phyloP scores from a whole-genome alignment of 2,329 filamentous ascomycete genomes.

The Shiraia bambusicola region DNA sequence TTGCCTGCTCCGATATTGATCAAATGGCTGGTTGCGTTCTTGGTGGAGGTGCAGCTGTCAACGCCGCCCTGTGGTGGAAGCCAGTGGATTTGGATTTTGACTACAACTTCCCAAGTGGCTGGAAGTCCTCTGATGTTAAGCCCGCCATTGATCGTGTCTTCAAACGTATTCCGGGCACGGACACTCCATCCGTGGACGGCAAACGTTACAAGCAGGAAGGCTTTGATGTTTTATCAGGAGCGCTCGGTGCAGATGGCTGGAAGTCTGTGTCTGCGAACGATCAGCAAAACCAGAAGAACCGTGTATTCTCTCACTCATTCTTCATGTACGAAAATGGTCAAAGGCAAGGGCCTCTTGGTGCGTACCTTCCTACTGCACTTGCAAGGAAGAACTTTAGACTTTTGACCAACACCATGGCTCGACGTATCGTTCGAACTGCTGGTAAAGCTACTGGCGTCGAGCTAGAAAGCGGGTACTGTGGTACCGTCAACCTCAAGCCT shows the following conservation, averaged over 20 bases:
- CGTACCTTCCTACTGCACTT: conserved; percentile 66
- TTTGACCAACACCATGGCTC: conserved; percentile 66
- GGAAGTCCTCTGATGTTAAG: conserved; percentile 66
- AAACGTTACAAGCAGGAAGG: conserved; percentile 67
- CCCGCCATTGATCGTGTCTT: conserved; percentile 64
- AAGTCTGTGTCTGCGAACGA: conserved; percentile 61
- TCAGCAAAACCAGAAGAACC: conserved; percentile 64
- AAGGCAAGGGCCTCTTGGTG: conserved; percentile 68
- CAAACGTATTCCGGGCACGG: conserved; percentile 69
- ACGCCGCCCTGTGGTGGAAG: conserved; percentile 69
- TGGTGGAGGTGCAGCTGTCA: conserved; percentile 67
- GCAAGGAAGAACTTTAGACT: conserved; percentile 66
- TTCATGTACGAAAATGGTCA: conserved; percentile 70
- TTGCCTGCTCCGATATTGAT: conserved; percentile 69
- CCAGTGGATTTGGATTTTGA: conserved; percentile 68
- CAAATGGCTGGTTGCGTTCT: conserved; percentile 73
- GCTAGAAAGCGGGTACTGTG: conserved; percentile 62
- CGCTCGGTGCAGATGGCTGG: conserved; percentile 64
- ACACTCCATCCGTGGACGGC: conserved; percentile 65
- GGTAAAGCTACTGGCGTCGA: conserved; percentile 67
- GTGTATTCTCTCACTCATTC: conserved; percentile 62
- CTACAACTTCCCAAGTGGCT: conserved; percentile 69
- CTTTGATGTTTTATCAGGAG: conserved; percentile 62
- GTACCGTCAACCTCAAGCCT: conserved; percentile 61
- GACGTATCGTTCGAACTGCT: conserved; percentile 64